Evolutionary conservation across 108 stramenopile species (phyloP), one percentile per base, ranked within the genome.

Genomic region (Cyclotella kingstonii): DNA sequence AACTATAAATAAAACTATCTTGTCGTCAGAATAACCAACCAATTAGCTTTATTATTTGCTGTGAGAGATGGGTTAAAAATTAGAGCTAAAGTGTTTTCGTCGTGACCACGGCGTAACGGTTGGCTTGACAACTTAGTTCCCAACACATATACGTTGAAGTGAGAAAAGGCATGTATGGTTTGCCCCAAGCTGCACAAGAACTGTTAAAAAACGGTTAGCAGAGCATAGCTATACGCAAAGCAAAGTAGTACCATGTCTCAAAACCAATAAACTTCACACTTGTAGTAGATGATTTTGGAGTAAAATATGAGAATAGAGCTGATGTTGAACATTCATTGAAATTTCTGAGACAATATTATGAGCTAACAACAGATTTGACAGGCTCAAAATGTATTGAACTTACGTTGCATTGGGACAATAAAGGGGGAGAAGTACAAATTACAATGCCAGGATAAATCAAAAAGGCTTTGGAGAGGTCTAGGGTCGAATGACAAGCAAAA

Each of bases 281-380:
- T 14, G 73, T 77, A 8, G 77, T 78, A 22, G 77, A 82, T 34
- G 77, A 82, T 56, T 40, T 40, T 4, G 4, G 39, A 2, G 4
- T 40, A 14, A 40, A 40, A 40, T 40, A 40, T 40, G 39, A 78
- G 75, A 48, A 69, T 50, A 26, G 45, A 15, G 47, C 8, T 31
- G 61, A 76, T 53, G 58, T 34, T 7, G 48, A 73, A 14, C 82
- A 72, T 30, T 57, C 76, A 27, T 22, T 77, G 33, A 35, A 55
- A 2, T 42, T 56, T 1, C 70, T 82, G 1, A 18, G 27, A 25
- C 11, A 22, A 18, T 11, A 78, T 70, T 45, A 46, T 75, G n/a
- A 72, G 77, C 66, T 76, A 76, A 27, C 70, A 62, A 14, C 80
- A 78, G 22, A 54, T 80, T 35, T 50, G 64, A 58, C 50, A 56